Base-by-base conservation (phyloP, 225 moss, liverwort and hornwort genomes). In the Sphagnum tenellum region DNA sequence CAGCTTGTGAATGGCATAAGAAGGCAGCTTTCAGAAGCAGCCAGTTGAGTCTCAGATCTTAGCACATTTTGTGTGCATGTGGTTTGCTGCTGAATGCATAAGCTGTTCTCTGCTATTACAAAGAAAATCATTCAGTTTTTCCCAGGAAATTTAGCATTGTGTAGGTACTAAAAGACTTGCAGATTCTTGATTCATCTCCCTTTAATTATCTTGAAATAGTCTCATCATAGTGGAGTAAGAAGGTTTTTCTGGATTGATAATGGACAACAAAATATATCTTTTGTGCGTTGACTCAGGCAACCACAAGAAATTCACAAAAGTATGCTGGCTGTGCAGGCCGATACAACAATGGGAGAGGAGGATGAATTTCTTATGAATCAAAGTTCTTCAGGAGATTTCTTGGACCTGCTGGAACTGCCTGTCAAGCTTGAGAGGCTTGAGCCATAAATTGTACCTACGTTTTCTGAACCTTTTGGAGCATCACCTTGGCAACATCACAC, bases 331-430 rank as follows among this genome's bases (percentile, higher is more conserved):
- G 68, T 9, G 44, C 83, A 94, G 93, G 93, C 77, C 51, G 88
- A 87, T 49, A 69, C 69, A 60, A 69, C 65, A 58, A 45, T 66
- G 69, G 82, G 85, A 72, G 82, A 84, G 61, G 91, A 84, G 14
- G 86, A 92, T 63, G 89, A 84, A 55, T 81, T 81, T 54, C 81
- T 81, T 57, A 77, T 86, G 48, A 79, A 84, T 12, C 84, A 95
- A 47, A 88, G 89, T 61, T 88, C 89, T 2, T 88, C 89, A 8
- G 91, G 89, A 56, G 88, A 91, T 56, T 77, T 75, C 47, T 86
- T 89, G 5, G 89, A 84, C 48, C 75, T 86, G 77, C 63, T 86
- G 72, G 75, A 74, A 1, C 49, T 71, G 2, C 46, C 60, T 46
- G 67, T 83, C 65, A 83, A 83, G 71, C 57, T 79, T 61, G 83